Conservation (phyloP, 1,284 basidiomycete genomes). For the Pseudozyma tsukubaensis region DNA sequence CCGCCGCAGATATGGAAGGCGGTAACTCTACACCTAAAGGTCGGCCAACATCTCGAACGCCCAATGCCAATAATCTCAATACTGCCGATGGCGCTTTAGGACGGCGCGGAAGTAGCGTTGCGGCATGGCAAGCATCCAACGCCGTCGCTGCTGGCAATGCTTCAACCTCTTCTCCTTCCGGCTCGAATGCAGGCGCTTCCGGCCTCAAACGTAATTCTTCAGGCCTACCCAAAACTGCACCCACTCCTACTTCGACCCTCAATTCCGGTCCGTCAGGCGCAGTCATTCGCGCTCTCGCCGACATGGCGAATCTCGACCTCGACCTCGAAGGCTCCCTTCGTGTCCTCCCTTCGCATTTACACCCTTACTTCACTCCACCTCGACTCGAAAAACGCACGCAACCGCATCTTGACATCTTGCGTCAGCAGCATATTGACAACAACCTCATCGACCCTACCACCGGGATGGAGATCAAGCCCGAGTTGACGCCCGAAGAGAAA, state of each 20-base stretch:
- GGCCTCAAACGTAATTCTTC: constrained; percentile 27
- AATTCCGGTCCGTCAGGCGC: constrained; percentile 30
- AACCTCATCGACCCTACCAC: constrained; percentile 36
- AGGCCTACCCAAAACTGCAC: constrained; percentile 29
- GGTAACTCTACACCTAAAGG: constrained; percentile 28
- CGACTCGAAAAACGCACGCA: constrained; percentile 49
- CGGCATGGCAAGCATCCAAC: background rate
- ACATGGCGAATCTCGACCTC: constrained; percentile 36
- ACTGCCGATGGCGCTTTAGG: background rate
- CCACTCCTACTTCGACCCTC: constrained; percentile 18
- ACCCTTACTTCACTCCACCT: constrained; percentile 22
- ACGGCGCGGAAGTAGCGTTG: too few relatives aligned
- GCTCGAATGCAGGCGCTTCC: constrained; percentile 7
- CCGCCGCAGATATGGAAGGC: constrained; percentile 5
- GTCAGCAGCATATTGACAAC: constrained; percentile 36
- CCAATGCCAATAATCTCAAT: constrained; percentile 3
- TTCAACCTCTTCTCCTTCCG: background rate
- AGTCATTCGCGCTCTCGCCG: constrained; percentile 28
- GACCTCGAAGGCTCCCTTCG: constrained; percentile 28
- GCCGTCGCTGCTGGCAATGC: background rate
- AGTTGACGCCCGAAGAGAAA: constrained; percentile 31
- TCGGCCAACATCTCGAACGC: constrained; percentile 13
- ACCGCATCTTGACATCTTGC: constrained; percentile 50
- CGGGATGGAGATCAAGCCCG: constrained; percentile 41
- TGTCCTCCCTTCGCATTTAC: constrained; percentile 20